Conservation (phyloP, 371 early-diverging fungal genomes). For the Syncephalastrum sp. region DNA sequence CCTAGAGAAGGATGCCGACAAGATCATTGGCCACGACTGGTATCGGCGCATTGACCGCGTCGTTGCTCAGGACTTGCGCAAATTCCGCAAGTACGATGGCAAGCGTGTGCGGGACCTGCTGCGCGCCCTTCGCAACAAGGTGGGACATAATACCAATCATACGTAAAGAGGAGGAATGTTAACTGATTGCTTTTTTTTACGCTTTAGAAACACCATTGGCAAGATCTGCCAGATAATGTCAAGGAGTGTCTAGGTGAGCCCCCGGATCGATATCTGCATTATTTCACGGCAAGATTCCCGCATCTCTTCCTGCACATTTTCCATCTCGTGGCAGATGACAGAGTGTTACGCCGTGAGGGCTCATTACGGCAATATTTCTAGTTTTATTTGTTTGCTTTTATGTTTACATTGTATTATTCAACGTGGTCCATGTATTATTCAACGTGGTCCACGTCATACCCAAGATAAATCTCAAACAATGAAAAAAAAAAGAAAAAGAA, state of each 20-base stretch:
- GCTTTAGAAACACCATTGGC: slow-evolving; percentile 90
- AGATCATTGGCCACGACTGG: slow-evolving; percentile 81
- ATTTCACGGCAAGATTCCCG: slow-evolving; percentile 92
- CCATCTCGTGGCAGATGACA: slow-evolving; percentile 58
- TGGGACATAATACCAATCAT: slow-evolving; percentile 17
- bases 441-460: too few relatives aligned
- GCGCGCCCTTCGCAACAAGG: slow-evolving; percentile 92
- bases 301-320: slow-evolving; percentile 78
- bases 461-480: too few relatives aligned
- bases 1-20: slow-evolving; percentile 62
- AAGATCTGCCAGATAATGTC: slow-evolving; percentile 81
- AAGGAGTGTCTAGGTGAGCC: slow-evolving; percentile 80
- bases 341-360: slow-evolving; percentile 55
- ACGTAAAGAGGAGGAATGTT: not conserved
- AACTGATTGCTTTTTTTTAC: not conserved
- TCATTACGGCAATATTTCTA: slow-evolving; percentile 69
- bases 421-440: too few relatives aligned
- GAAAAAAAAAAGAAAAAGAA: too few relatives aligned
- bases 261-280: slow-evolving; percentile 85
- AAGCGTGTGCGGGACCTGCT: slow-evolving; percentile 82
- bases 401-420: not conserved
- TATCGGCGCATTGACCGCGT: slow-evolving; percentile 75
- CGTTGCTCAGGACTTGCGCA: slow-evolving; percentile 81
- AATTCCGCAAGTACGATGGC: slow-evolving; percentile 91
- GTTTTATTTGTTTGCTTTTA: slow-evolving; percentile 7